Evolutionary conservation across 176 grass and related monocot species (phyloP).

Genomic region (Alloteropsis semialata): DNA sequence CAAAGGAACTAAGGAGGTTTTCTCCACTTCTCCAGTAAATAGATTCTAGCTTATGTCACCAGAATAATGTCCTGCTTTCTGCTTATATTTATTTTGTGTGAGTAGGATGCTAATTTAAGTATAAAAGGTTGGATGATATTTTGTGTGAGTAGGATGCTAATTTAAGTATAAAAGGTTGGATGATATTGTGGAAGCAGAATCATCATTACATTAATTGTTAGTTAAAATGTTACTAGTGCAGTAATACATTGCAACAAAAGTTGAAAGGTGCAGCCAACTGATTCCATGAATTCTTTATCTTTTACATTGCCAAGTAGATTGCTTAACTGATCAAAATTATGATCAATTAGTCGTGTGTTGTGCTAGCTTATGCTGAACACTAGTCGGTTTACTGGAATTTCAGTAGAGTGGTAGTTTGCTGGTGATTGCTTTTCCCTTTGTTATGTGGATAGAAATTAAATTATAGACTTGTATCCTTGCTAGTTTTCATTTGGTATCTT

Average conservation of each 20-base stretch:
- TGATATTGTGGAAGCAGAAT: background rate
- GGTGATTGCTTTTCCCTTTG: conserved; percentile 8
- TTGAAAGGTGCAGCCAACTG: background rate
- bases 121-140: background rate
- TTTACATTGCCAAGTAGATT: background rate
- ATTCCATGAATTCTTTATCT: background rate
- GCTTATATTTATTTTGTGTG: background rate
- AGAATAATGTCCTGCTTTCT: background rate
- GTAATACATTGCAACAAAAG: background rate
- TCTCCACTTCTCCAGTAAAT: background rate
- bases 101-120: background rate
- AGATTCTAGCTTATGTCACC: background rate
- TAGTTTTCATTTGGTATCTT: background rate
- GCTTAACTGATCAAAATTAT: background rate
- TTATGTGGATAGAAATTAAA: conserved; percentile 1
- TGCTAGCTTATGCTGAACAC: background rate
- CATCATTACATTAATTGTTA: background rate
- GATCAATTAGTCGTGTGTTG: background rate
- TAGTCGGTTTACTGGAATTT: background rate
- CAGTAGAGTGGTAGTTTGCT: no score
- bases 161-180: background rate
- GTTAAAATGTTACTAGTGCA: background rate
- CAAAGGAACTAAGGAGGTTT: background rate
- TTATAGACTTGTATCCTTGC: background rate
- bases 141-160: background rate